phyloP scores from a whole-genome alignment of 148 eudicot species.

The Chenopodium berlandieri region DNA sequence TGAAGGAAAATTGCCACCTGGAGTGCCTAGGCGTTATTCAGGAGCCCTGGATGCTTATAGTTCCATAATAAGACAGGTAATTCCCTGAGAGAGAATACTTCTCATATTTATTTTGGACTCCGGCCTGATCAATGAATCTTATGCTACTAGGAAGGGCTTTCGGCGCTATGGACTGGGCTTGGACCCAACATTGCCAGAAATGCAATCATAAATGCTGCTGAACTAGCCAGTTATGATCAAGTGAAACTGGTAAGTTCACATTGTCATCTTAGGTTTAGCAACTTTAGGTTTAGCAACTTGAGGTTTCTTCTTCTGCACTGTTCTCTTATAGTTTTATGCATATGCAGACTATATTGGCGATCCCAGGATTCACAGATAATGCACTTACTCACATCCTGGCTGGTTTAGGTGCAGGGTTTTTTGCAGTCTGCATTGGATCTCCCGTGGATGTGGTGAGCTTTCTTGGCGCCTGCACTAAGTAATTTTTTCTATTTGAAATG shows the following conservation, averaged over 20 bases:
- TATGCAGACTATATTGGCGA: conserved; percentile 55
- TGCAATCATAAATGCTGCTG: conserved; percentile 69
- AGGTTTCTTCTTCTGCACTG: background rate
- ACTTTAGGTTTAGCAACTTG: background rate
- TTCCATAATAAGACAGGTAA: conserved; percentile 56
- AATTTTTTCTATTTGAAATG: background rate
- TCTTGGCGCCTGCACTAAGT: background rate
- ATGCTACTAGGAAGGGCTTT: conserved; percentile 55
- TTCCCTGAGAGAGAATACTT: background rate
- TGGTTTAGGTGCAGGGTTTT: conserved; percentile 74
- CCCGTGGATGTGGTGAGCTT: conserved; percentile 69
- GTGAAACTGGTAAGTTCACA: conserved; percentile 55
- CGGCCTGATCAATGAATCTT: background rate
- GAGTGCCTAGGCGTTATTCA: conserved; percentile 58
- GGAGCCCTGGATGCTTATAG: conserved; percentile 63
- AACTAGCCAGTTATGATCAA: conserved; percentile 69
- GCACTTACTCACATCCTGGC: conserved; percentile 62
- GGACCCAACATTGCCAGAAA: conserved; percentile 74
- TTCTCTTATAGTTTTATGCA: conserved; percentile 15
- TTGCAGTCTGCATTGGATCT: conserved; percentile 78
- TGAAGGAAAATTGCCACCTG: conserved; percentile 60
- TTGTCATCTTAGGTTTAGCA: conserved; percentile 8
- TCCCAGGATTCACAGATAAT: conserved; percentile 67
- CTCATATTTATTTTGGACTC: background rate
- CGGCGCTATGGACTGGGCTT: conserved; percentile 68